A percentile compares a stretch with the other conserved stretches of the same genome.
Conservation (phyloP, 768 basidiomycete genomes). For the Pholiota microspora region DNA sequence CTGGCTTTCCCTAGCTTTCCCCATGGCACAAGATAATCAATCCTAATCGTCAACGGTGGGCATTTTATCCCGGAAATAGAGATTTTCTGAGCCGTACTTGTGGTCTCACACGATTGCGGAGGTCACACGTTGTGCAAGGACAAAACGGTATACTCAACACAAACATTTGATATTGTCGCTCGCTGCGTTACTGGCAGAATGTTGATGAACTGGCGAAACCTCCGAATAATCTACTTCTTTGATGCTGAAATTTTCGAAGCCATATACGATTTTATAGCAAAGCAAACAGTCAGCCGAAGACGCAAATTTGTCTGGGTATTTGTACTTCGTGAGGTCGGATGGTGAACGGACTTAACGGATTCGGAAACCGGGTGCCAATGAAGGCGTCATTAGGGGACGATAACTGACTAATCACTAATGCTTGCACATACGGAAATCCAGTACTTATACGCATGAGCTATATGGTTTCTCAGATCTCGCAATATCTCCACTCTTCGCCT, state of each 20-base stretch:
- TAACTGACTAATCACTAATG: conserved; percentile 1
- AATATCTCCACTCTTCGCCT: background rate
- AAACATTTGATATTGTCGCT: no score
- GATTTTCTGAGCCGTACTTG: background rate
- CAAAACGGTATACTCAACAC: background rate
- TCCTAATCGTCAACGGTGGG: background rate
- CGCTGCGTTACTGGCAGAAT: background rate
- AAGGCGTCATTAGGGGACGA: background rate
- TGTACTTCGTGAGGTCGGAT: background rate
- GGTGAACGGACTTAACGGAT: background rate
- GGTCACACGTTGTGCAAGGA: background rate
- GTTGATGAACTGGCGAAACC: no score
- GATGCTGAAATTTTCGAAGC: no score
- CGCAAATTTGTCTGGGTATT: background rate
- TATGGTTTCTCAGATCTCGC: background rate
- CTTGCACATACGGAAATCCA: conserved; percentile 2
- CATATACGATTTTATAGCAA: background rate
- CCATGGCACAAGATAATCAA: background rate
- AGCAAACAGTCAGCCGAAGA: background rate
- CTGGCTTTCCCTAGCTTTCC: background rate
- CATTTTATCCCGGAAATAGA: background rate
- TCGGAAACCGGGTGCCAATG: background rate
- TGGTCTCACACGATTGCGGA: background rate
- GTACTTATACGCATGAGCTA: background rate
- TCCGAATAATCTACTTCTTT: no score